Base-by-base conservation (phyloP, 2,329 filamentous ascomycete species). In the Rutstroemia sp. region DNA sequence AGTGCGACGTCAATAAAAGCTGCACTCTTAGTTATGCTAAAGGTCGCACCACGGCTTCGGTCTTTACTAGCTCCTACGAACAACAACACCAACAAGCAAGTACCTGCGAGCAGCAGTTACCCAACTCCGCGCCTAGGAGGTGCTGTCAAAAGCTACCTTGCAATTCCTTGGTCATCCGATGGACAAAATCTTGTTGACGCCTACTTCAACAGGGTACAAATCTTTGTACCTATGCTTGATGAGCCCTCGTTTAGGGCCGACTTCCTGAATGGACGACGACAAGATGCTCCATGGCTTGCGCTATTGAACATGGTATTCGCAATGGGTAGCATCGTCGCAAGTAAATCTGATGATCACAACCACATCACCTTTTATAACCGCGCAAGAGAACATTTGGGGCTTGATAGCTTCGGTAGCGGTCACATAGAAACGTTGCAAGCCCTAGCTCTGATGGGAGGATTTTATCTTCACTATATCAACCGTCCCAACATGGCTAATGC, bases 391-490 rank as follows among this genome's bases (percentile, higher is more conserved):
- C 79, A 88, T 63, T 72, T 90, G 9, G 79, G 77, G 7, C 75
- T 90, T 59, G 85, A 87, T 60, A 81, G 81, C 2, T 81, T 89
- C 53, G 85, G 84, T 2, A 86, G 83, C 63, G 84, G 84, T 46
- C 83, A 86, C 63, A 74, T 90, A n/a, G 86, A 90, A 68, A 86
- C 82, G 0, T 77, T 90, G 2, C 87, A 91, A 67, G 83, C 87
- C 1, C 71, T 90, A 16, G 82, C 82, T 2, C 76, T 91, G 25
- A 82, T 89, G 64, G 86, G 86, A 42, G 87, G 87, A 27, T 88
- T 84, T 72, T 91, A 91, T 67, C 79, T 89, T 56, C 87, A 90
- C 69, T 90, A 90, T 65, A 82, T 87, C 64, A 89, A 89, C 71
- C 78, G 86, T 19, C 87, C 87, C 1, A 89, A 89, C 66, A 86